These are phyloP conservation scores for Trypanosoma platydactyli DNA, from an alignment of 208 protist genomes.

Conservation along the genomic window DNA sequence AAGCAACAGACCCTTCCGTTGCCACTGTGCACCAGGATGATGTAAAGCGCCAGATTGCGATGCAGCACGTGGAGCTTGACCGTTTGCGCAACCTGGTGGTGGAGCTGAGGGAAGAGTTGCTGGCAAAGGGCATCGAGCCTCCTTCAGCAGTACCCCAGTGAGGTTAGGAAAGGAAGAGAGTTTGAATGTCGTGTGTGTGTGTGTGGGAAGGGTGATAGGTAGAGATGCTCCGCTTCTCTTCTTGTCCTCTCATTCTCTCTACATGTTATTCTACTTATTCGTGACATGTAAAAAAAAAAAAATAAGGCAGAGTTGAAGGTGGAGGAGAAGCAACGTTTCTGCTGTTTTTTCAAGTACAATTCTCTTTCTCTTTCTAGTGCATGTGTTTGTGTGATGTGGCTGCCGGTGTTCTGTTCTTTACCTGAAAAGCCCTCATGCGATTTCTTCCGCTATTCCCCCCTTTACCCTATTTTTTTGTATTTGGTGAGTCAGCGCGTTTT, in stretches of 20 bases:
- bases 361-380: slow-evolving; percentile 10
- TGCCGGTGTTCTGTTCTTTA: background rate
- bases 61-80: slow-evolving; percentile 84
- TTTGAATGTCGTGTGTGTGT: no score
- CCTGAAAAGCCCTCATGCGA: no score
- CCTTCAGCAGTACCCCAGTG: slow-evolving; percentile 27
- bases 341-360: no score
- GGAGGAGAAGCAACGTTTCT: background rate
- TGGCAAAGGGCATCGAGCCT: slow-evolving; percentile 62
- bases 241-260: slow-evolving; percentile 8
- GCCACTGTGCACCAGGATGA: slow-evolving; percentile 72
- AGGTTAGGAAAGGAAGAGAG: background rate
- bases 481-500: background rate
- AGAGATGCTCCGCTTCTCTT: background rate
- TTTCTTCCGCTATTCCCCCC: no score
- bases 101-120: slow-evolving; percentile 69
- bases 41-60: slow-evolving; percentile 76
- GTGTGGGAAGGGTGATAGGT: background rate
- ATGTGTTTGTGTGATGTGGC: slow-evolving; percentile 4
- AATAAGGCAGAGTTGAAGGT: background rate
- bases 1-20: slow-evolving; percentile 44
- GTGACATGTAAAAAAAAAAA: slow-evolving; percentile 6
- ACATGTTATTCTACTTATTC: background rate
- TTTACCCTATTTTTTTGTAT: slow-evolving; percentile 18
- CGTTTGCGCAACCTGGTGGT: slow-evolving; percentile 65